Evolutionary conservation across 2,329 filamentous ascomycete genomes (phyloP).

Genomic region (Clarireedia paspali): DNA sequence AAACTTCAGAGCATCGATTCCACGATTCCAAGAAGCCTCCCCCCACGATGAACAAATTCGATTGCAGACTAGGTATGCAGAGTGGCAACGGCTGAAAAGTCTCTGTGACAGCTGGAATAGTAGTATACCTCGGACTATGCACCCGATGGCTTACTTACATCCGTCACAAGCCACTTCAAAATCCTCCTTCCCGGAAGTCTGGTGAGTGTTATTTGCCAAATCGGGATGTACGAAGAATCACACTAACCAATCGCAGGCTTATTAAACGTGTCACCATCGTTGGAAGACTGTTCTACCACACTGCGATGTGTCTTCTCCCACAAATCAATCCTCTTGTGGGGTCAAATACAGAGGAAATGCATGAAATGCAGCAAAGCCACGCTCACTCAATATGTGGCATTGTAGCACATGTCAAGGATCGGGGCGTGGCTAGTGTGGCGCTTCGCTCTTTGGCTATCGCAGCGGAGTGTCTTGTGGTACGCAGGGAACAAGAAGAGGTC

Average conservation of each 20-base stretch:
- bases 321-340: slow-evolving; percentile 67
- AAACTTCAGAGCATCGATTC: slow-evolving; percentile 70
- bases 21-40: slow-evolving; percentile 50
- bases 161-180: slow-evolving; percentile 58
- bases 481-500: slow-evolving; percentile 72
- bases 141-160: slow-evolving; percentile 71
- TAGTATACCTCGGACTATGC: slow-evolving; percentile 76
- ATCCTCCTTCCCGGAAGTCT: slow-evolving; percentile 80
- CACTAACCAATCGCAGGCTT: slow-evolving; percentile 47
- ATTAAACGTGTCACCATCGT: slow-evolving; percentile 76
- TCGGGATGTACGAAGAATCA: slow-evolving; percentile 8
- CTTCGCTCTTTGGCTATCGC: slow-evolving; percentile 74
- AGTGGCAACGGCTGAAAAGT: slow-evolving; percentile 76
- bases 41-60: slow-evolving; percentile 57
- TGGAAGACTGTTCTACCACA: slow-evolving; percentile 83
- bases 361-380: slow-evolving; percentile 61
- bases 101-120: slow-evolving; percentile 79
- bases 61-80: slow-evolving; percentile 55
- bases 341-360: slow-evolving; percentile 55
- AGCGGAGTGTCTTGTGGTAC: slow-evolving; percentile 60
- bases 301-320: slow-evolving; percentile 70
- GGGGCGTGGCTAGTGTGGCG: slow-evolving; percentile 69
- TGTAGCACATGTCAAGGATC: slow-evolving; percentile 74
- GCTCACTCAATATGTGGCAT: slow-evolving; percentile 86
- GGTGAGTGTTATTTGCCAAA: slow-evolving; percentile 44